Evolutionary conservation across 1,284 basidiomycete species (phyloP).

Genomic region (Phlebopus sp.): DNA sequence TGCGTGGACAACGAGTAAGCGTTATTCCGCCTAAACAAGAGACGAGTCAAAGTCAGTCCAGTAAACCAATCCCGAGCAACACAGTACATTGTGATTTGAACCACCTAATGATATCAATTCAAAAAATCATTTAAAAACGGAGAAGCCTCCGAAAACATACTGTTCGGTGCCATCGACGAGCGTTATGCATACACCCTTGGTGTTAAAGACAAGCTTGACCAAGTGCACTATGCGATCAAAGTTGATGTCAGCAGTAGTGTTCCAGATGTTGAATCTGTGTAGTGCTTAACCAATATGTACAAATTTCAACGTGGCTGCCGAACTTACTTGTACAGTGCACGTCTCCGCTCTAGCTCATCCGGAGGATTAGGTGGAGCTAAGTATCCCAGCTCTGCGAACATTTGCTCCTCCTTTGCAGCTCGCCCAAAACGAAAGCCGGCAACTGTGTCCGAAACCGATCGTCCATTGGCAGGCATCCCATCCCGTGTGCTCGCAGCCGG

Average conservation of each 20-base stretch:
- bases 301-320: constrained; percentile 1
- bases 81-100: constrained; percentile 77
- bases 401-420: constrained; percentile 61
- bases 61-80: constrained; percentile 6
- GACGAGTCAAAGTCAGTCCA: constrained; percentile 9
- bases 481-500: constrained; percentile 44
- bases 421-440: constrained; percentile 40
- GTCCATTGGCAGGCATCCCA: constrained; percentile 36
- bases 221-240: constrained; percentile 91
- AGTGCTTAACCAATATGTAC: constrained; percentile 9
- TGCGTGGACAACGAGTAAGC: constrained; percentile 51
- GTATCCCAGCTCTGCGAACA: constrained; percentile 62
- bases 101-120: constrained; percentile 49
- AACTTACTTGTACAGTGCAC: constrained; percentile 76
- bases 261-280: constrained; percentile 80
- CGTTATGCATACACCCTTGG: constrained; percentile 81
- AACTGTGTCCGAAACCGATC: constrained; percentile 36
- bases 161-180: constrained; percentile 82
- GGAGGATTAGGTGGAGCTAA: constrained; percentile 79
- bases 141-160: constrained; percentile 38
- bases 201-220: constrained; percentile 90
- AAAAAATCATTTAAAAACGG: constrained; percentile 10
- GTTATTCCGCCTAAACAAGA: constrained; percentile 57
- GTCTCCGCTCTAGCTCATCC: constrained; percentile 74
- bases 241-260: constrained; percentile 81